Evolutionary conservation across 495 filamentous ascomycete genomes (phyloP).

Genomic region (Daldinia childiae): DNA sequence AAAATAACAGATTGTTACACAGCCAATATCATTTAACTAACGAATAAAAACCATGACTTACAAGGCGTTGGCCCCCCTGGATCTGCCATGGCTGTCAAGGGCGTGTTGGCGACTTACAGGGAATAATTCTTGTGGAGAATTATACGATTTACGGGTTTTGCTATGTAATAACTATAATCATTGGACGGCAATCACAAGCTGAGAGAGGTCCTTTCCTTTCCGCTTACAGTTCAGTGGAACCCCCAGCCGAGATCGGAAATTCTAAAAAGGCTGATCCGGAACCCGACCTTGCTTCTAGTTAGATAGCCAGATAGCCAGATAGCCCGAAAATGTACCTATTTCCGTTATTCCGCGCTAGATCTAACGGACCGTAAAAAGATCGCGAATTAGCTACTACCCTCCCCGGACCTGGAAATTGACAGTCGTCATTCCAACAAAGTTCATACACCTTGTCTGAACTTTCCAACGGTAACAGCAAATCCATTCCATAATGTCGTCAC

Average conservation of each 20-base stretch:
- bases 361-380: slow-evolving; percentile 1
- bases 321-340: too few relatives aligned
- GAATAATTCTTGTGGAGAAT: slow-evolving; percentile 21
- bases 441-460: slow-evolving; percentile 2
- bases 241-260: slow-evolving; percentile 31
- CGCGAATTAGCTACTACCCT: not conserved
- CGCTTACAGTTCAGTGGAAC: slow-evolving; percentile 12
- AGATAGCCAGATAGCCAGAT: too few relatives aligned
- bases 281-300: not conserved
- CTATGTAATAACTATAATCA: not conserved
- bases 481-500: slow-evolving; percentile 36
- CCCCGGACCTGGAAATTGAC: not conserved
- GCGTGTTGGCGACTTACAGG: slow-evolving; percentile 22
- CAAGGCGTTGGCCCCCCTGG: slow-evolving; percentile 38
- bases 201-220: not conserved
- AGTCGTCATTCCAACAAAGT: not conserved
- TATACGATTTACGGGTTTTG: slow-evolving; percentile 7
- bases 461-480: not conserved
- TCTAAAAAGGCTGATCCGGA: slow-evolving; percentile 10
- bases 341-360: slow-evolving; percentile 3
- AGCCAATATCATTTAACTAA: slow-evolving; percentile 7
- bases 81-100: slow-evolving; percentile 40
- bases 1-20: not conserved
- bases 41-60: slow-evolving; percentile 31
- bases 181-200: not conserved